Evolutionary conservation across 2,329 filamentous ascomycete species (phyloP).

Genomic region (Colletotrichum destructivum): DNA sequence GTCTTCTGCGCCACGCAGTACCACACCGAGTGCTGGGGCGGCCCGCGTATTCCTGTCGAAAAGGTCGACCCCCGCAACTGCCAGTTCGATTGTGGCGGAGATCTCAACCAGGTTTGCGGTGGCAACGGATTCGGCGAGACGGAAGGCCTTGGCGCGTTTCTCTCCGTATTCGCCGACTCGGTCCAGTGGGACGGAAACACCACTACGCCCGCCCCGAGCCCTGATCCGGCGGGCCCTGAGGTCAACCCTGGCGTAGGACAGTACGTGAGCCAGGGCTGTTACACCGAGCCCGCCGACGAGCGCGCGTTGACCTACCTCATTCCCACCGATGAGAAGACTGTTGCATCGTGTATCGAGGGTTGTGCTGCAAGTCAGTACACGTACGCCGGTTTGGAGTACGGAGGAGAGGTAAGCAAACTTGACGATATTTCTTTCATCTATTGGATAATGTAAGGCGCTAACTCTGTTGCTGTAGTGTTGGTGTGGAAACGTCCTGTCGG

Average conservation of each 20-base stretch:
- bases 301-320: slow-evolving; percentile 44
- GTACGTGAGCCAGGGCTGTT: slow-evolving; percentile 40
- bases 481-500: slow-evolving; percentile 51
- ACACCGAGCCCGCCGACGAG: slow-evolving; percentile 44
- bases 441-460: not conserved
- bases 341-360: slow-evolving; percentile 47
- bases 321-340: slow-evolving; percentile 44
- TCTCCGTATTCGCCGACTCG: slow-evolving; percentile 64
- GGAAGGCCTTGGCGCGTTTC: slow-evolving; percentile 54
- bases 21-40: slow-evolving; percentile 69
- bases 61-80: slow-evolving; percentile 64
- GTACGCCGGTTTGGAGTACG: slow-evolving; percentile 57
- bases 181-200: slow-evolving; percentile 49
- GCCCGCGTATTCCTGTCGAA: slow-evolving; percentile 60
- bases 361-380: slow-evolving; percentile 49
- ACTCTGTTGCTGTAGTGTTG: slow-evolving; percentile 49
- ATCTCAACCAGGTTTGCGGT: slow-evolving; percentile 66
- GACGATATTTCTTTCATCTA: not conserved
- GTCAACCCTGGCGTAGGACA: slow-evolving; percentile 57
- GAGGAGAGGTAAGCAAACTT: slow-evolving; percentile 51
- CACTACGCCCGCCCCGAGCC: slow-evolving; percentile 44
- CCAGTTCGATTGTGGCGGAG: slow-evolving; percentile 66
- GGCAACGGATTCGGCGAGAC: slow-evolving; percentile 59
- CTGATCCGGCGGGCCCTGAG: slow-evolving; percentile 45
- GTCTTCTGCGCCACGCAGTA: slow-evolving; percentile 66